Evolutionary conservation across 2,329 filamentous ascomycete genomes (phyloP).

Genomic region (Aspergillus pseudotamarii): DNA sequence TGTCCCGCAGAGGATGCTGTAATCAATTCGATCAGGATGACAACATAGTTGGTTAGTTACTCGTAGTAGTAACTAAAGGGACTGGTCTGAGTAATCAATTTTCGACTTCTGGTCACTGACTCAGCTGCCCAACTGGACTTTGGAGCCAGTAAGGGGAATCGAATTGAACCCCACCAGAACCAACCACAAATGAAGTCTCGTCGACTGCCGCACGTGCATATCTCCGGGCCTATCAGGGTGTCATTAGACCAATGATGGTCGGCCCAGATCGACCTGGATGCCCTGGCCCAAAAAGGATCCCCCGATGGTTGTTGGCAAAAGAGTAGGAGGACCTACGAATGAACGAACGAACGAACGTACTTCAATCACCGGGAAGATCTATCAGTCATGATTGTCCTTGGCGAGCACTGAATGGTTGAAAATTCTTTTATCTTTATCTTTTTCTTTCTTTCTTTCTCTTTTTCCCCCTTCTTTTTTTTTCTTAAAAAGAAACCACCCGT

Average conservation of each 20-base stretch:
- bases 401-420: neutral
- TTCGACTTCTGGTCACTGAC: neutral
- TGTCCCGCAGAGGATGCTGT: neutral
- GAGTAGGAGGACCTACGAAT: too few species aligned
- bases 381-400: neutral
- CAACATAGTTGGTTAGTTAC: neutral
- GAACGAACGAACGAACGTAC: too few species aligned
- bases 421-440: neutral
- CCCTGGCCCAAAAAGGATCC: neutral
- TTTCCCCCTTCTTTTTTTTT: neutral
- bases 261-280: neutral
- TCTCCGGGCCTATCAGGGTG: slow-evolving; percentile 15
- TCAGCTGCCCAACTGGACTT: neutral
- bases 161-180: neutral
- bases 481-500: too few species aligned
- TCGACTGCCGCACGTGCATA: slow-evolving; percentile 20
- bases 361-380: neutral
- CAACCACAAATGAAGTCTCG: slow-evolving; percentile 26
- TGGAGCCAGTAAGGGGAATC: neutral
- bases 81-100: neutral
- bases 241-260: neutral
- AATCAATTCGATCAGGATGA: neutral
- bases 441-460: neutral
- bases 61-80: too few species aligned
- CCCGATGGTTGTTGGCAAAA: neutral